Conservation (phyloP, 2,329 filamentous ascomycete genomes). For the Paraphaeosphaeria minitans region DNA sequence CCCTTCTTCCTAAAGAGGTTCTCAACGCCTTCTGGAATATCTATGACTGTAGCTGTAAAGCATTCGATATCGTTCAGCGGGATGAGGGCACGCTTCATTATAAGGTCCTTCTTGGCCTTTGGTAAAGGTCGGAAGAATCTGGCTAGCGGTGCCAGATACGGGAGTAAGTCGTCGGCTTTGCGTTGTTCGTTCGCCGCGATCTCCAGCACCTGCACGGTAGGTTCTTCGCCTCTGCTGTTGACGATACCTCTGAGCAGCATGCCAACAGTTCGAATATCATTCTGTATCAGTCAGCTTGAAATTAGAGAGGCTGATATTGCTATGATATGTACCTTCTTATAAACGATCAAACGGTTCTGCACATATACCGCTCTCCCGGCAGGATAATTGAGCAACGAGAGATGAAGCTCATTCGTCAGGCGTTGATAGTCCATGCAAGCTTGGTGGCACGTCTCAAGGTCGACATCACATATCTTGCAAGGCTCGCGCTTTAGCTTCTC, state of each 20-base stretch:
- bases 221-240: conserved; percentile 67
- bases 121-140: conserved; percentile 71
- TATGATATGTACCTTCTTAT: conserved; percentile 61
- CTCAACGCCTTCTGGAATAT: conserved; percentile 52
- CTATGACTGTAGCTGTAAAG: conserved; percentile 71
- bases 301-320: not conserved
- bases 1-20: conserved; percentile 57
- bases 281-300: conserved; percentile 51
- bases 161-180: conserved; percentile 82
- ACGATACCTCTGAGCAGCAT: conserved; percentile 74
- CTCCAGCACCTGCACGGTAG: conserved; percentile 78
- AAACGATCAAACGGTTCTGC: conserved; percentile 78
- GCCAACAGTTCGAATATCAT: conserved; percentile 81
- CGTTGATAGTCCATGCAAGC: conserved; percentile 79
- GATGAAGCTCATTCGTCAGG: conserved; percentile 80
- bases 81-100: conserved; percentile 70
- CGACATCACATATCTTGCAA: conserved; percentile 79
- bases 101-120: conserved; percentile 68
- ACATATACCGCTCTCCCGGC: conserved; percentile 80
- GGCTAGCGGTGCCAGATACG: conserved; percentile 76
- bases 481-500: conserved; percentile 86
- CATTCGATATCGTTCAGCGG: conserved; percentile 81
- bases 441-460: conserved; percentile 80
- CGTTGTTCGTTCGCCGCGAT: conserved; percentile 72
- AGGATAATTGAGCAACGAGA: conserved; percentile 76